Conservation (phyloP, 176 grass and related monocot genomes). For the Ensete glaucum region DNA sequence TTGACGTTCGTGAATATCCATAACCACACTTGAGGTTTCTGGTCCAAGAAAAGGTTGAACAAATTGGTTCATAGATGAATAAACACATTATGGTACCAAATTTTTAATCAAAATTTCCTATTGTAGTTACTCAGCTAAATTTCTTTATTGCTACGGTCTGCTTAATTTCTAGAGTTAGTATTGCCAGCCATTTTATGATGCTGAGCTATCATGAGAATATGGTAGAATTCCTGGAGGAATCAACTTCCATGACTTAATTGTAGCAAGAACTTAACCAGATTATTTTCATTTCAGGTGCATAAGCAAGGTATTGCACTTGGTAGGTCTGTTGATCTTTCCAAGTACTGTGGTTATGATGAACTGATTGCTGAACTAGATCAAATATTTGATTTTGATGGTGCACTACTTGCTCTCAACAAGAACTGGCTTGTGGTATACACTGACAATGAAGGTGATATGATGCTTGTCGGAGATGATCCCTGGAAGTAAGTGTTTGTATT, state of each 20-base stretch:
- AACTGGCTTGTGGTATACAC: constrained; percentile 92
- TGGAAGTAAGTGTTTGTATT: constrained; percentile 56
- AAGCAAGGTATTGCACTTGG: constrained; percentile 94
- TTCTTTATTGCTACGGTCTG: neutral
- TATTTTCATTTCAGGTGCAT: constrained; percentile 57
- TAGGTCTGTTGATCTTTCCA: constrained; percentile 82
- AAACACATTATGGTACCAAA: neutral
- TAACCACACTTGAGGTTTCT: too few species aligned
- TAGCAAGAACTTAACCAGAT: neutral
- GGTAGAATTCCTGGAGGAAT: neutral
- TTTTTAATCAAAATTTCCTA: neutral
- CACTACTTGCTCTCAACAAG: constrained; percentile 46
- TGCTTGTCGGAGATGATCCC: constrained; percentile 96
- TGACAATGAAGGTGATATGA: constrained; percentile 88
- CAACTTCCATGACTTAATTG: neutral
- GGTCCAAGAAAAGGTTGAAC: too few species aligned
- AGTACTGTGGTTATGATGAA: constrained; percentile 61
- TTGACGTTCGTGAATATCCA: too few species aligned
- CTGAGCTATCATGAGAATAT: too few species aligned
- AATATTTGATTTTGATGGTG: constrained; percentile 86
- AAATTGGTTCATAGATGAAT: neutral
- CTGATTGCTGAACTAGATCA: constrained; percentile 66
- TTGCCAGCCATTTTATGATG: neutral
- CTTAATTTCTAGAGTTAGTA: neutral
- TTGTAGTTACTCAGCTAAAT: too few species aligned